phyloP scores from a whole-genome alignment of 2,329 filamentous ascomycete genomes.

The Harringtonia aguacate region DNA sequence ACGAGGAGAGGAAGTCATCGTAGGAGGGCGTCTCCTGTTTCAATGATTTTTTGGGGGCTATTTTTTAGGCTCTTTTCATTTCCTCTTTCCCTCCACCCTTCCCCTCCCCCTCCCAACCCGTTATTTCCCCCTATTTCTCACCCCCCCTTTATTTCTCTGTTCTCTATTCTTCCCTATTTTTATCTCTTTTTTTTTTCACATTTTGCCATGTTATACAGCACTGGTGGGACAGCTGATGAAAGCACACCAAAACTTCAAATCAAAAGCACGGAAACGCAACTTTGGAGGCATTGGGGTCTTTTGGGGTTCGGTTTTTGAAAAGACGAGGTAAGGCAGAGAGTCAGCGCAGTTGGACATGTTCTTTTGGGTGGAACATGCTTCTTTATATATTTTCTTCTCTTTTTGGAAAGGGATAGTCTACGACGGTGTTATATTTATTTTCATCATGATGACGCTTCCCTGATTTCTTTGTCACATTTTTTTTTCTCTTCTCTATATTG shows the following conservation, averaged over 20 bases:
- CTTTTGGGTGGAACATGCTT: too few species aligned
- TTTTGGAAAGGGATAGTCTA: background rate
- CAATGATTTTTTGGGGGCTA: background rate
- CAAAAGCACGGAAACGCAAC: too few species aligned
- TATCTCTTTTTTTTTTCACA: background rate
- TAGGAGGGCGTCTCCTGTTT: too few species aligned
- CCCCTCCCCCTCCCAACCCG: background rate
- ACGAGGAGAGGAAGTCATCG: constrained; percentile 6
- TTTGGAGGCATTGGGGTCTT: too few species aligned
- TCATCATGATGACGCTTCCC: background rate
- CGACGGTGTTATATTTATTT: too few species aligned
- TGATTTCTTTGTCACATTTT: background rate
- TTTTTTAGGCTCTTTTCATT: background rate
- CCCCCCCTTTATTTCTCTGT: too few species aligned
- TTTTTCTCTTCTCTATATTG: background rate
- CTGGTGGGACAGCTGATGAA: background rate
- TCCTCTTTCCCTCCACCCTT: background rate
- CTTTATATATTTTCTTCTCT: background rate
- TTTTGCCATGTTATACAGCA: background rate
- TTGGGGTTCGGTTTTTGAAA: too few species aligned
- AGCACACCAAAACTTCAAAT: background rate
- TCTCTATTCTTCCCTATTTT: background rate
- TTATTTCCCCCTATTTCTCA: background rate
- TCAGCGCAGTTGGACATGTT: too few species aligned
- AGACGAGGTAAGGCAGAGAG: too few species aligned